A percentile compares a stretch with the other conserved stretches of the same genome.
phyloP scores from a whole-genome alignment of 805 yeast species.

The Saccharomycopsis sp. region DNA sequence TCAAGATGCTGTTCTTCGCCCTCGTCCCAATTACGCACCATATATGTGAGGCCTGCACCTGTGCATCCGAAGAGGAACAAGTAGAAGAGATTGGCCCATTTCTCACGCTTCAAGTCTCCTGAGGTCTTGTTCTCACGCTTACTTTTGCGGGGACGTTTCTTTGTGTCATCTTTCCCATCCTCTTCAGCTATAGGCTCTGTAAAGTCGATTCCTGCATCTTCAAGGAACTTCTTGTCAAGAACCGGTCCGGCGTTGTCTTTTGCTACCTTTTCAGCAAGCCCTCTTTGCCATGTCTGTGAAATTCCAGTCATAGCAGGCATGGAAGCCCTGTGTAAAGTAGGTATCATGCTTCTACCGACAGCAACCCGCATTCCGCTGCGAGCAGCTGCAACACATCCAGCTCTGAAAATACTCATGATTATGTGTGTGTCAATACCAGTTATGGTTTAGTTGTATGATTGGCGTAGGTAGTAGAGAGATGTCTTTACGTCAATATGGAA shows the following conservation, averaged over 20 bases:
- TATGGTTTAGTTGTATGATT: not conserved
- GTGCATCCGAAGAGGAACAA: constrained; percentile 46
- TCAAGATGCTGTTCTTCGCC: constrained; percentile 54
- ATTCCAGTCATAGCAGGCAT: too few species aligned
- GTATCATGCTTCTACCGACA: not conserved
- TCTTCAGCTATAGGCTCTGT: constrained; percentile 6
- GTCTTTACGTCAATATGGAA: too few species aligned
- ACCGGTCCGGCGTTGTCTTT: constrained; percentile 19
- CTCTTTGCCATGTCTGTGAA: too few species aligned
- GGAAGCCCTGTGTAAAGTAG: not conserved
- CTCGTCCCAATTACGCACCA: constrained; percentile 82
- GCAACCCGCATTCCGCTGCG: not conserved
- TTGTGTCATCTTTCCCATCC: constrained; percentile 10
- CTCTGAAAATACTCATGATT: not conserved
- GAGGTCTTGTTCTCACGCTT: constrained; percentile 58
- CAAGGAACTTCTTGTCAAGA: constrained; percentile 2
- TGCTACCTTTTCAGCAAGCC: not conserved
- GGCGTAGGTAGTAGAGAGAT: not conserved
- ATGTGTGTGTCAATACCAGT: too few species aligned
- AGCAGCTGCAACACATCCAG: not conserved
- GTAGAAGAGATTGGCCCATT: constrained; percentile 69
- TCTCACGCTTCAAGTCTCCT: constrained; percentile 76
- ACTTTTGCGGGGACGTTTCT: constrained; percentile 31
- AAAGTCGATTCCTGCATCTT: not conserved
- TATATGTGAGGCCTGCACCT: constrained; percentile 50